Conservation (phyloP, 2,329 filamentous ascomycete genomes). For the Fusarium circinatum region DNA sequence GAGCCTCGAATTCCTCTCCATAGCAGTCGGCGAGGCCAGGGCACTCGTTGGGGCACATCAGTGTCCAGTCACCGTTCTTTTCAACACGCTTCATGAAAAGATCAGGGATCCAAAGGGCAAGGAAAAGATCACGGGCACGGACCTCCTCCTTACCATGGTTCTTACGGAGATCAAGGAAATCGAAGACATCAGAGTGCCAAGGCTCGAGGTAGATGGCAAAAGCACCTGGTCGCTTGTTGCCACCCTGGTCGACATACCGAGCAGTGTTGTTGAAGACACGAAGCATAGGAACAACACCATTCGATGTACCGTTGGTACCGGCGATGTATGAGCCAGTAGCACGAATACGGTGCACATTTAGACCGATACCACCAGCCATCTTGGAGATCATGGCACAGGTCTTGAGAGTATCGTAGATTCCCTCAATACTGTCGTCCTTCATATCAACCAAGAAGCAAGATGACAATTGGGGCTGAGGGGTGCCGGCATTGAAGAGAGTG, state of each 20-base stretch:
- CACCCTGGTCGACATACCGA: slow-evolving; percentile 97
- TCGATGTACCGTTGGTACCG: slow-evolving; percentile 97
- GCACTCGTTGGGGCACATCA: slow-evolving; percentile 98
- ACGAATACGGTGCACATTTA: slow-evolving; percentile 96
- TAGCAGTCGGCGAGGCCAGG: slow-evolving; percentile 96
- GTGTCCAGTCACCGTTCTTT: slow-evolving; percentile 94
- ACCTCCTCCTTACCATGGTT: slow-evolving; percentile 99
- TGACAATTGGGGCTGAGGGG: slow-evolving; percentile 91
- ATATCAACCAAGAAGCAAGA: slow-evolving; percentile 99
- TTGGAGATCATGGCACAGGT: slow-evolving; percentile 99
- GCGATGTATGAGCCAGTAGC: slow-evolving; percentile 98
- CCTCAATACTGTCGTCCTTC: slow-evolving; percentile 99
- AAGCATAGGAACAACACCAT: slow-evolving; percentile 97
- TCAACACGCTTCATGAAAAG: slow-evolving; percentile 99
- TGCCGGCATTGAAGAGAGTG: slow-evolving; percentile 97
- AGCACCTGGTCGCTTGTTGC: slow-evolving; percentile 98
- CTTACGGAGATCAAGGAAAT: slow-evolving; percentile 97
- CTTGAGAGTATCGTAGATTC: slow-evolving; percentile 99
- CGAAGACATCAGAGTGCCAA: slow-evolving; percentile 97
- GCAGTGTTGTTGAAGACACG: slow-evolving; percentile 99
- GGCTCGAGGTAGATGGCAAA: slow-evolving; percentile 99
- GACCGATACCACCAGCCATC: slow-evolving; percentile 96
- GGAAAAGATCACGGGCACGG: slow-evolving; percentile 95
- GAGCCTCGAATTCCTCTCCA: slow-evolving; percentile 93
- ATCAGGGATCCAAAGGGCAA: slow-evolving; percentile 97